Evolutionary conservation across 2,329 filamentous ascomycete species (phyloP).

Genomic region (Fusarium papillatum): DNA sequence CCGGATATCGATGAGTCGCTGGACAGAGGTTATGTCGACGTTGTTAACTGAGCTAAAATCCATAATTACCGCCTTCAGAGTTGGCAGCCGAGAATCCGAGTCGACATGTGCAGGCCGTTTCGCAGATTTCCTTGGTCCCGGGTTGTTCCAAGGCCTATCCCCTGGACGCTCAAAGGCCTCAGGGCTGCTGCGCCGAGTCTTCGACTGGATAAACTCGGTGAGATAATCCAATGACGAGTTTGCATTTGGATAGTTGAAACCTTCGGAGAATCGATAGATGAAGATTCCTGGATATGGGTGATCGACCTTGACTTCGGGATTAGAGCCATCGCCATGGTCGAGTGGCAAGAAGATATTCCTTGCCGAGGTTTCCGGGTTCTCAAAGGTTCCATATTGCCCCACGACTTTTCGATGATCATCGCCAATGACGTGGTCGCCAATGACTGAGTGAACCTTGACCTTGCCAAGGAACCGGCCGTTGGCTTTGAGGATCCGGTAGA

Average conservation of each 20-base stretch:
- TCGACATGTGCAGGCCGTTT: slow-evolving; percentile 51
- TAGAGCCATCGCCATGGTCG: slow-evolving; percentile 90
- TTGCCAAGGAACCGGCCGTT: slow-evolving; percentile 85
- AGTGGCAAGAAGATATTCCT: slow-evolving; percentile 91
- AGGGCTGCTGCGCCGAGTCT: slow-evolving; percentile 83
- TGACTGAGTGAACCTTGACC: slow-evolving; percentile 79
- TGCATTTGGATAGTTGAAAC: slow-evolving; percentile 96
- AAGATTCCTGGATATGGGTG: slow-evolving; percentile 93
- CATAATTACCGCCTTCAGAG: slow-evolving; percentile 89
- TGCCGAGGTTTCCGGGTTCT: slow-evolving; percentile 61
- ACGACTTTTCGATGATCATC: slow-evolving; percentile 63
- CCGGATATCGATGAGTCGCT: slow-evolving; percentile 93
- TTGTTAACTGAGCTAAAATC: slow-evolving; percentile 97
- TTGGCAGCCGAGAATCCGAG: slow-evolving; percentile 68
- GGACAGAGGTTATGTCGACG: slow-evolving; percentile 92
- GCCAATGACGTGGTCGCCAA: slow-evolving; percentile 81
- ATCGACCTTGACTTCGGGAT: slow-evolving; percentile 84
- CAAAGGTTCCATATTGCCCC: slow-evolving; percentile 71
- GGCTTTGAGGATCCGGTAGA: slow-evolving; percentile 88
- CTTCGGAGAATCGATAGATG: slow-evolving; percentile 95
- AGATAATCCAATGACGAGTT: slow-evolving; percentile 89
- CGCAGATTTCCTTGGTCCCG: slow-evolving; percentile 72
- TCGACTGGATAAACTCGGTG: slow-evolving; percentile 73
- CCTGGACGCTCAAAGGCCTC: slow-evolving; percentile 74
- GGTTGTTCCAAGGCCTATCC: slow-evolving; percentile 96